Conservation (phyloP, 768 basidiomycete genomes). For the Tubosaeta sp. region DNA sequence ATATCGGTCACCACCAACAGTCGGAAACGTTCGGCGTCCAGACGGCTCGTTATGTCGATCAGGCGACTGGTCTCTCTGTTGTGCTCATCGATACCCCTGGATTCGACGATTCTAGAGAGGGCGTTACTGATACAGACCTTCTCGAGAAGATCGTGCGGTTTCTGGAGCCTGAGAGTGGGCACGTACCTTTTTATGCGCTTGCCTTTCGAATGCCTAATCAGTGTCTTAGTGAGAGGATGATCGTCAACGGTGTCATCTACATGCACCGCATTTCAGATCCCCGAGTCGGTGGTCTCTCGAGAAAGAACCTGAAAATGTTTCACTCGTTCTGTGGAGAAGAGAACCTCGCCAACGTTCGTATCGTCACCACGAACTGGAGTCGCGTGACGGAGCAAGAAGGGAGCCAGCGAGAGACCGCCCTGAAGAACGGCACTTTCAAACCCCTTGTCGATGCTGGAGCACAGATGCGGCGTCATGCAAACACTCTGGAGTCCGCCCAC, state of each 20-base stretch:
- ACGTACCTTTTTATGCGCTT: not conserved
- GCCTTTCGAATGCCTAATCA: not conserved
- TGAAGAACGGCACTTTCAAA: conserved; percentile 39
- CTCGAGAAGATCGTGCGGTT: conserved; percentile 12
- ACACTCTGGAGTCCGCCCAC: too few species aligned
- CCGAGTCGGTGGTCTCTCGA: too few species aligned
- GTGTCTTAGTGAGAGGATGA: conserved; percentile 7
- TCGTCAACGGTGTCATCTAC: conserved; percentile 41
- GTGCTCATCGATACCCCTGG: conserved; percentile 19
- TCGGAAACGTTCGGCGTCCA: conserved; percentile 9
- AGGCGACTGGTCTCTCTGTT: not conserved
- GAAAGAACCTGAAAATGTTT: too few species aligned
- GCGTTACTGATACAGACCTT: conserved; percentile 18
- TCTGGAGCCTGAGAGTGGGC: conserved; percentile 1
- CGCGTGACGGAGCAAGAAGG: conserved; percentile 27
- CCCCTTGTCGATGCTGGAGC: too few species aligned
- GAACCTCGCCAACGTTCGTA: conserved; percentile 39
- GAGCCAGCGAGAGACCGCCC: conserved; percentile 23
- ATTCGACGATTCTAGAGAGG: conserved; percentile 10
- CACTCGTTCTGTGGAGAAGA: conserved; percentile 41
- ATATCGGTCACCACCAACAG: conserved; percentile 6
- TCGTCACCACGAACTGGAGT: conserved; percentile 48
- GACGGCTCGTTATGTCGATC: not conserved
- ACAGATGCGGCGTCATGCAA: too few species aligned
- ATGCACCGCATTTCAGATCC: too few species aligned